phyloP scores from a whole-genome alignment of 805 yeast species.

The Phaffomyces antillensis region DNA sequence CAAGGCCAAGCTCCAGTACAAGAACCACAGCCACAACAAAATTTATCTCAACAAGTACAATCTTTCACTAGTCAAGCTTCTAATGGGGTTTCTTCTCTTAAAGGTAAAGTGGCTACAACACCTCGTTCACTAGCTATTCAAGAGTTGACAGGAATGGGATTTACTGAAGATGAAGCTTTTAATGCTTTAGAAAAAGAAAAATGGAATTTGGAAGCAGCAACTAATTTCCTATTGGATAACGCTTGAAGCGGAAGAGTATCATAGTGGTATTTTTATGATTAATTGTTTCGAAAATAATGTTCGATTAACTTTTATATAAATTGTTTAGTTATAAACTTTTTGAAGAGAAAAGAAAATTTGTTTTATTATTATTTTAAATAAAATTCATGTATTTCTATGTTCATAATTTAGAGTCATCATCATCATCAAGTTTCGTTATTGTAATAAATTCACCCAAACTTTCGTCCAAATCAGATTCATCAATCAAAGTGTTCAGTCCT shows the following conservation, averaged over 20 bases:
- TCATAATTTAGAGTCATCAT: background rate
- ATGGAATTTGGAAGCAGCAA: slow-evolving; percentile 82
- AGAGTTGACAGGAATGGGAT: slow-evolving; percentile 88
- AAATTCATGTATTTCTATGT: too few species aligned
- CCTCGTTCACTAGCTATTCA: slow-evolving; percentile 56
- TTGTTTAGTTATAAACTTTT: background rate
- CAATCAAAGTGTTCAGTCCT: slow-evolving; percentile 5
- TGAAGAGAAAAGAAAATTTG: background rate
- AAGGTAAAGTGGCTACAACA: slow-evolving; percentile 32
- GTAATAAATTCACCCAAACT: slow-evolving; percentile 10
- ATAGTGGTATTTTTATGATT: too few species aligned
- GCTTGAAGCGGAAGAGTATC: slow-evolving; percentile 27
- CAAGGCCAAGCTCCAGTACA: slow-evolving; percentile 20
- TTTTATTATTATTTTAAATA: too few species aligned
- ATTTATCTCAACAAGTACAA: slow-evolving; percentile 1
- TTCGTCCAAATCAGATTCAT: slow-evolving; percentile 7
- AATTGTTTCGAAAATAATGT: too few species aligned
- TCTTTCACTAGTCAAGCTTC: background rate
- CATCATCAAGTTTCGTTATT: slow-evolving; percentile 1
- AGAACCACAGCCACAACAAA: slow-evolving; percentile 2
- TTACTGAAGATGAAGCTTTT: slow-evolving; percentile 54
- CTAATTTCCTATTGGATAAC: slow-evolving; percentile 72
- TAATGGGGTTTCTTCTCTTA: slow-evolving; percentile 7
- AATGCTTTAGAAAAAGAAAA: slow-evolving; percentile 61
- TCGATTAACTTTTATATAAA: background rate